Conservation (phyloP, 768 basidiomycete genomes). For the Lactarius quietus region DNA sequence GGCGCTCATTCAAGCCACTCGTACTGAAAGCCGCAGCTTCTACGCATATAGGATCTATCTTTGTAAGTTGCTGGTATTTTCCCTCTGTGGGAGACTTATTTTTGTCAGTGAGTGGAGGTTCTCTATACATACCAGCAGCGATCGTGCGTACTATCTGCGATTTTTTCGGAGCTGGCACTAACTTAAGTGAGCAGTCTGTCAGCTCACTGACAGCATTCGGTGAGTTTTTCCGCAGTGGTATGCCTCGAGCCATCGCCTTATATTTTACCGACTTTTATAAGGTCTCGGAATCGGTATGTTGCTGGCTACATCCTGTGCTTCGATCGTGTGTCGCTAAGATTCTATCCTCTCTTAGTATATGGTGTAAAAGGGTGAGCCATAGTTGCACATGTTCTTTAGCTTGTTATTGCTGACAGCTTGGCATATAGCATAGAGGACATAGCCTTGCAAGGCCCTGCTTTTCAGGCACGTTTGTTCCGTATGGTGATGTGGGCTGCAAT, state of each 20-base stretch:
- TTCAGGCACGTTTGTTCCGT: neutral
- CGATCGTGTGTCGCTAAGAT: neutral
- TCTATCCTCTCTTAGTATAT: neutral
- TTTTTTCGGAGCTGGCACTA: too few species aligned
- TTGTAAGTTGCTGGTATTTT: neutral
- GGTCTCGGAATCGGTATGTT: too few species aligned
- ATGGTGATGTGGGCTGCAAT: neutral
- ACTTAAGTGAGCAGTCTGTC: too few species aligned
- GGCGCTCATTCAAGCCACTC: neutral
- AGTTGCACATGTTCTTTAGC: neutral
- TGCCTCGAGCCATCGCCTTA: too few species aligned
- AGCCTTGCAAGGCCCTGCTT: neutral
- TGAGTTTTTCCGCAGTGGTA: too few species aligned
- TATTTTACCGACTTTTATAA: too few species aligned
- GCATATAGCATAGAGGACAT: neutral
- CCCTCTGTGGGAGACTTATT: neutral
- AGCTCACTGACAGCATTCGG: too few species aligned
- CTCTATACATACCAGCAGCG: too few species aligned
- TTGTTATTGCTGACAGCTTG: neutral
- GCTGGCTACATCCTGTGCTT: neutral
- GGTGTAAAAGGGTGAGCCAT: neutral
- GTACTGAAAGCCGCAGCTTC: neutral
- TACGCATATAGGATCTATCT: neutral
- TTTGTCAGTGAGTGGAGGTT: neutral
- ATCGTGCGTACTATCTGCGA: too few species aligned